These are phyloP conservation scores for Globisporangium okanoganense DNA, from an alignment of 352 stramenopile genomes.

Conservation along the genomic window DNA sequence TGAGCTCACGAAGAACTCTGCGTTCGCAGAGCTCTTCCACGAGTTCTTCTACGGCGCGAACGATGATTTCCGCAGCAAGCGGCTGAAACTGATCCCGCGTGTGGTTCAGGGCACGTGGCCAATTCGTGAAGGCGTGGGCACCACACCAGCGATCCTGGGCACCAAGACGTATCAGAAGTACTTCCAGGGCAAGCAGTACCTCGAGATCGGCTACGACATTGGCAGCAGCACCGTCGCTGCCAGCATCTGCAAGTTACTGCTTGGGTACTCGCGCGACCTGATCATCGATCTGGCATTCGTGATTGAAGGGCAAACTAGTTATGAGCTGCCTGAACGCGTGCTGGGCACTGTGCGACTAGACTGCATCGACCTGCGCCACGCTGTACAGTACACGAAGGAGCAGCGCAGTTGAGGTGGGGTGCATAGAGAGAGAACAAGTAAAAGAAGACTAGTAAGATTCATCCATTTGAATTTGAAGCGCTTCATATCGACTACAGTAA, in stretches of 20 bases:
- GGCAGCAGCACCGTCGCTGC: slow-evolving; percentile 67
- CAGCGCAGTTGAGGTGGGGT: background rate
- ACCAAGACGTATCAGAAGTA: slow-evolving; percentile 88
- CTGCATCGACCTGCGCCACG: slow-evolving; percentile 56
- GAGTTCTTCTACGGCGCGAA: slow-evolving; percentile 54
- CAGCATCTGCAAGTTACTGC: slow-evolving; percentile 64
- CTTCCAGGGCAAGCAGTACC: slow-evolving; percentile 56
- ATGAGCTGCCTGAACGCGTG: slow-evolving; percentile 76
- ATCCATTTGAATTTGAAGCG: background rate
- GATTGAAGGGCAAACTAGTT: slow-evolving; percentile 61
- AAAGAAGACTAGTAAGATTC: background rate
- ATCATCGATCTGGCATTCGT: slow-evolving; percentile 84
- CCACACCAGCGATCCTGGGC: slow-evolving; percentile 87
- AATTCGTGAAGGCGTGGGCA: slow-evolving; percentile 83
- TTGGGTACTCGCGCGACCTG: slow-evolving; percentile 60
- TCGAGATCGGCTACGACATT: slow-evolving; percentile 83
- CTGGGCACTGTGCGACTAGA: slow-evolving; percentile 67
- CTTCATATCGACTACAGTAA: no score
- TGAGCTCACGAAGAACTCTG: slow-evolving; percentile 61
- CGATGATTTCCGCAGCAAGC: slow-evolving; percentile 68
- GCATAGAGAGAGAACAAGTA: background rate
- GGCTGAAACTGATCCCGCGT: slow-evolving; percentile 89
- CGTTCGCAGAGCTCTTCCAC: slow-evolving; percentile 65
- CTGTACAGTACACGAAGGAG: slow-evolving; percentile 31
- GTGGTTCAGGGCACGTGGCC: slow-evolving; percentile 89